Evolutionary conservation across 495 filamentous ascomycete species (phyloP).

Genomic region (Penicillium taxi): DNA sequence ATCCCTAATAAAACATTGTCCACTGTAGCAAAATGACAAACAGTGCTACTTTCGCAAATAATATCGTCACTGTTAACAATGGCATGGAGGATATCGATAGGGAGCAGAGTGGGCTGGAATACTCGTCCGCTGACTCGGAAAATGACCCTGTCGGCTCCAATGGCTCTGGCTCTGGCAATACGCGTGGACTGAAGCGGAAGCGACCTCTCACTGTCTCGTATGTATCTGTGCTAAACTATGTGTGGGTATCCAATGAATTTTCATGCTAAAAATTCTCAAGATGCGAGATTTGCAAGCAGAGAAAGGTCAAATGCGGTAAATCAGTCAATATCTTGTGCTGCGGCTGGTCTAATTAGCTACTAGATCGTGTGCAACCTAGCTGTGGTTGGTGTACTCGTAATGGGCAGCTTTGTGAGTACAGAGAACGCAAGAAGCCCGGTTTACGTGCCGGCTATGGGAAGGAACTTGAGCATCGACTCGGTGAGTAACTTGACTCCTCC

Average conservation of each 20-base stretch:
- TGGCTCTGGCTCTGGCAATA: conserved; percentile 26
- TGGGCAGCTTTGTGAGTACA: conserved; percentile 69
- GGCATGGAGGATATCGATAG: conserved; percentile 17
- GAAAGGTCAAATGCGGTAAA: conserved; percentile 72
- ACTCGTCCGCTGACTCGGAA: conserved; percentile 35
- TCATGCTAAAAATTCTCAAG: conserved; percentile 31
- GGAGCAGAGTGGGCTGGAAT: conserved; percentile 33
- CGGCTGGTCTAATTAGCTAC: too few relatives aligned
- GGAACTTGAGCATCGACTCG: conserved; percentile 74
- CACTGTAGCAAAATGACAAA: conserved; percentile 40
- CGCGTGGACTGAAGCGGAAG: conserved; percentile 34
- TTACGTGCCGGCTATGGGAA: conserved; percentile 79
- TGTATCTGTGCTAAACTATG: conserved; percentile 10
- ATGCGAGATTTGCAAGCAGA: conserved; percentile 75
- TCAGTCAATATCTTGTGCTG: too few relatives aligned
- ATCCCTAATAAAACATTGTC: conserved; percentile 18
- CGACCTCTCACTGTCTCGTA: conserved; percentile 42
- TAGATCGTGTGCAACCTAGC: conserved; percentile 66
- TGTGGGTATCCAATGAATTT: background rate
- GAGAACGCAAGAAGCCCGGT: conserved; percentile 77
- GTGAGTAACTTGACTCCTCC: conserved; percentile 14
- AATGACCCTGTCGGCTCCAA: conserved; percentile 21
- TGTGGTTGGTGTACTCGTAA: conserved; percentile 88
- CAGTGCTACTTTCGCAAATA: conserved; percentile 19
- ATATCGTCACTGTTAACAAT: conserved; percentile 21